A percentile compares a stretch with the other conserved stretches of the same genome.
Conservation (phyloP, 805 yeast species). For the Nakazawaea wyomingensis region DNA sequence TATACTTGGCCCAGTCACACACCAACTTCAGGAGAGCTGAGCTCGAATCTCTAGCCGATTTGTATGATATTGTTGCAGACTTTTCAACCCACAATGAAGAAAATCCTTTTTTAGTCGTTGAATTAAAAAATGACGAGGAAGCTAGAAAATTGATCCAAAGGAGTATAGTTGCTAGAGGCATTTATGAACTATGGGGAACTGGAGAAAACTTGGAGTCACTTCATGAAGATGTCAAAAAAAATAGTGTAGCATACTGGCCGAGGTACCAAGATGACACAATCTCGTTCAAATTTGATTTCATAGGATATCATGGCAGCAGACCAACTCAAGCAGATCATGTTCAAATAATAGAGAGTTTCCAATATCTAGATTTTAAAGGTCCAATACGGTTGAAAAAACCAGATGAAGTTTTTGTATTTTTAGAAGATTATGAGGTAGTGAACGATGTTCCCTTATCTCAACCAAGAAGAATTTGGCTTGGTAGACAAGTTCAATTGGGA, state of each 20-base stretch:
- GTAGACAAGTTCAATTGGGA: constrained; percentile 60
- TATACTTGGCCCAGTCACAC: constrained; percentile 84
- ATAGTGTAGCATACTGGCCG: constrained; percentile 23
- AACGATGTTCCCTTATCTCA: constrained; percentile 31
- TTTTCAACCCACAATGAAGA: constrained; percentile 50
- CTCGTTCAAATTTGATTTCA: constrained; percentile 77
- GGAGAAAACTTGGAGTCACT: constrained; percentile 53
- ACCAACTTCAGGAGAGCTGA: constrained; percentile 77
- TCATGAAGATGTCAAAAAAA: constrained; percentile 44
- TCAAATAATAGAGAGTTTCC: constrained; percentile 64
- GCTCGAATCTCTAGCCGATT: constrained; percentile 74
- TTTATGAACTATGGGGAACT: constrained; percentile 82
- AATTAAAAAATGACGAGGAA: constrained; percentile 57
- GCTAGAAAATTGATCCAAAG: constrained; percentile 63
- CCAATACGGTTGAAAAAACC: constrained; percentile 75
- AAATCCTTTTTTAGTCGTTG: constrained; percentile 68
- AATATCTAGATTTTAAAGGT: constrained; percentile 69
- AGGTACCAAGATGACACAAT: constrained; percentile 29
- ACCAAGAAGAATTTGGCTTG: constrained; percentile 67
- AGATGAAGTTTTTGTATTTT: constrained; percentile 59
- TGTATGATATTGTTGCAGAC: constrained; percentile 53
- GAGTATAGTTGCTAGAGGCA: constrained; percentile 64
- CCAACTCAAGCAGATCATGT: constrained; percentile 45
- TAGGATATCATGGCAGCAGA: constrained; percentile 68
- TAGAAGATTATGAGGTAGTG: constrained; percentile 66